Evolutionary conservation across 805 yeast genomes (phyloP), one percentile per base, ranked within the genome.

Genomic region (Wickerhamomyces queroliae): DNA sequence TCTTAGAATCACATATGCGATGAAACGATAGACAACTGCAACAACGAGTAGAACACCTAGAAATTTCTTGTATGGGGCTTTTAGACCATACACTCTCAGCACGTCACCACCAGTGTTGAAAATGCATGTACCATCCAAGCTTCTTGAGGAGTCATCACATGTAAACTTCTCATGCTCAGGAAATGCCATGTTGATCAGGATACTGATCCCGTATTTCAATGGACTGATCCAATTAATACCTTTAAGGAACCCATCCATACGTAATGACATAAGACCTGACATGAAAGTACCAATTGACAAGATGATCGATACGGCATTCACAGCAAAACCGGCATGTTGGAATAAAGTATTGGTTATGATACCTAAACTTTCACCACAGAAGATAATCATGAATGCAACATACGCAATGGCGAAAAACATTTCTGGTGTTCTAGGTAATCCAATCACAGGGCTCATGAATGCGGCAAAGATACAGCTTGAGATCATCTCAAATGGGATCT

Each of bases 341-440:
- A 86, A 78, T 0, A 81, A 52, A 8, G 88, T 77, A 52, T 83
- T 83, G 46, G 85, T 80, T 35, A 83, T 66, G 2, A 86, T 81
- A 1, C 95, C 95, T 27, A 86, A 65, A 2, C 90, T 81, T 54
- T 86, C 95, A 25, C 95, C 95, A 44, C 86, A 76, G 44, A 80
- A 78, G n/a, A 81, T 74, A 23, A 76, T 67, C 10, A 73, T 60
- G 35, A 76, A 61, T 1, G 80, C 53, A 17, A 76, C 66, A 45
- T 76, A 74, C 31, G 78, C 70, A 52, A 79, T 67, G 1, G 80
- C 70, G 51, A 87, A 86, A 51, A 73, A 87, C 69, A 81, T 76
- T 0, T 64, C 72, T 0, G 80, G 71, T 1, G 77, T 76, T 37
- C 85, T 62, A 16, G 87, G 88, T 29, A 86, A 58, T 0, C 93